Conservation (phyloP, 495 filamentous ascomycete species). For the Darksidea phi region DNA sequence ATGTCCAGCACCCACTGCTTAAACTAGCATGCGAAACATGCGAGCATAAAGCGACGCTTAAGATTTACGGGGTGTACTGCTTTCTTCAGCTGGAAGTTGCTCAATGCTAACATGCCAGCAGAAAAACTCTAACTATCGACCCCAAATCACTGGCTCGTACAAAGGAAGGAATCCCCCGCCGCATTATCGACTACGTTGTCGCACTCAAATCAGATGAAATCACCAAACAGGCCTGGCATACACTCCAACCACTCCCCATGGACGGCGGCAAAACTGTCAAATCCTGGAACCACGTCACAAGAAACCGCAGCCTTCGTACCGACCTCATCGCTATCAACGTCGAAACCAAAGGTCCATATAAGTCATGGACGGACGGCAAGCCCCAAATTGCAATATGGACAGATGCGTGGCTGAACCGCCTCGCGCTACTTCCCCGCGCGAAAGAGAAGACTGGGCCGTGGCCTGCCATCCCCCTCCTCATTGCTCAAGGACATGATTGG, state of each 20-base stretch:
- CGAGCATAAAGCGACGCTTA: slow-evolving; percentile 19
- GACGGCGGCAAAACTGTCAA: slow-evolving; percentile 16
- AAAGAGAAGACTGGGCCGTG: slow-evolving; percentile 1
- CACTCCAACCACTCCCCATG: slow-evolving; percentile 20
- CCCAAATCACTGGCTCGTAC: slow-evolving; percentile 19
- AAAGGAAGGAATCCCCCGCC: slow-evolving; percentile 19
- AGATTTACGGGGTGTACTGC: slow-evolving; percentile 20
- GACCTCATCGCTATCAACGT: slow-evolving; percentile 31
- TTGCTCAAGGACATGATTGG: slow-evolving; percentile 36
- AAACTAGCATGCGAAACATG: slow-evolving; percentile 29
- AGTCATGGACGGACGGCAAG: slow-evolving; percentile 35
- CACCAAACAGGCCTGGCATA: slow-evolving; percentile 22
- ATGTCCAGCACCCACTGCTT: slow-evolving; percentile 32
- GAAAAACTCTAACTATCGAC: slow-evolving; percentile 23
- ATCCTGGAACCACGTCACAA: slow-evolving; percentile 27
- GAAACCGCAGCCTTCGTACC: slow-evolving; percentile 11
- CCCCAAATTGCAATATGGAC: slow-evolving; percentile 35
- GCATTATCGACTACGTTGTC: slow-evolving; percentile 30
- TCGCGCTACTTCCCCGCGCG: slow-evolving; percentile 5
- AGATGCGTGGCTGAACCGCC: slow-evolving; percentile 6
- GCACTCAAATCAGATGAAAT: slow-evolving; percentile 20
- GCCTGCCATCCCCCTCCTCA: slow-evolving; percentile 32
- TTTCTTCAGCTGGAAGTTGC: slow-evolving; percentile 2
- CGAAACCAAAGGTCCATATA: slow-evolving; percentile 29
- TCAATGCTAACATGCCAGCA: slow-evolving; percentile 10